phyloP scores from a whole-genome alignment of 2,329 filamentous ascomycete genomes.

The Tolypocladium ophioglossoides region DNA sequence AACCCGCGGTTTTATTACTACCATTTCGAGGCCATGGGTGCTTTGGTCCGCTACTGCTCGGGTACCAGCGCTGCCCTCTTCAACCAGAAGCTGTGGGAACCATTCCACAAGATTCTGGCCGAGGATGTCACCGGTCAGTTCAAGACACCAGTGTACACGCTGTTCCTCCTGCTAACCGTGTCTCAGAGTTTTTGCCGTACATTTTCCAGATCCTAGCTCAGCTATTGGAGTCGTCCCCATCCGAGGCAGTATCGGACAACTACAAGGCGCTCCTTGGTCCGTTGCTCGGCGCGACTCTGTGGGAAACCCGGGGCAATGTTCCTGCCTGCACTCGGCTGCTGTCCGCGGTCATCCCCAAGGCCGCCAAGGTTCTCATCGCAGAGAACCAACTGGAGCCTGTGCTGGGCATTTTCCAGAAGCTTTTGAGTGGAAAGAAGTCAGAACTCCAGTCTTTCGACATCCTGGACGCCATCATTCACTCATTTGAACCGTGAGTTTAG shows the following conservation, averaged over 20 bases:
- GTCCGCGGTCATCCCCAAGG: conserved; percentile 72
- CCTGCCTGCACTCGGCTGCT: conserved; percentile 82
- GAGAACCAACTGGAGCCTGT: conserved; percentile 79
- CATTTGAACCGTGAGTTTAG: conserved; percentile 56
- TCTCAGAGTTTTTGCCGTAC: conserved; percentile 82
- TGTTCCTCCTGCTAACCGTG: conserved; percentile 7
- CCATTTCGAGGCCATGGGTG: conserved; percentile 89
- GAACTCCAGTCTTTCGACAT: conserved; percentile 85
- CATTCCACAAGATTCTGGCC: conserved; percentile 70
- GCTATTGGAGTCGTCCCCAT: conserved; percentile 75
- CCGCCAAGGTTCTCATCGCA: conserved; percentile 58
- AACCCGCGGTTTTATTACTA: conserved; percentile 99
- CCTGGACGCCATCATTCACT: conserved; percentile 66
- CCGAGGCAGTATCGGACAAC: conserved; percentile 65
- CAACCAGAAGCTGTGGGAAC: conserved; percentile 70
- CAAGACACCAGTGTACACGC: background rate
- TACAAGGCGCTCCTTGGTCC: conserved; percentile 72
- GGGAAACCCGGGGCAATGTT: conserved; percentile 89
- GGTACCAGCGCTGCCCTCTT: conserved; percentile 57
- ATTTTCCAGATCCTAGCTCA: conserved; percentile 93
- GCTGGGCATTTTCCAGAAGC: conserved; percentile 90
- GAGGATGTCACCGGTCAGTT: conserved; percentile 67
- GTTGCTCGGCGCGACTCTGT: conserved; percentile 70
- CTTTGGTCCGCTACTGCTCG: conserved; percentile 65
- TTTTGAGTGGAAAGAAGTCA: conserved; percentile 71